phyloP scores from a whole-genome alignment of 148 eudicot species.

The Pouteria glomerata region DNA sequence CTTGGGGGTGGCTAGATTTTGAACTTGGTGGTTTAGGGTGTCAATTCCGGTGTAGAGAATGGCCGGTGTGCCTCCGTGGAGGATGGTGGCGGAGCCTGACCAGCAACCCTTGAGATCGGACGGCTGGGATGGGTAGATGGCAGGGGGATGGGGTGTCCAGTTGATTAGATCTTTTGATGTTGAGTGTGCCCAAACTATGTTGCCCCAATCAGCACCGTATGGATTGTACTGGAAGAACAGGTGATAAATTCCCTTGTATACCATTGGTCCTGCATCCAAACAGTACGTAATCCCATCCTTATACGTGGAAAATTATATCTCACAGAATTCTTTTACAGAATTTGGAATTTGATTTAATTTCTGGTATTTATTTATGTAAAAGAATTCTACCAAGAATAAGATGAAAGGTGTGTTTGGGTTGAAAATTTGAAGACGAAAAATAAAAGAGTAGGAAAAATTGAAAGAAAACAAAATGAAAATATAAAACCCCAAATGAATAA shows the following conservation, averaged over 20 bases:
- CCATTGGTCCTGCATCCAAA: constrained; percentile 49
- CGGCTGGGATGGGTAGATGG: constrained; percentile 31
- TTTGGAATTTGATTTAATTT: no score
- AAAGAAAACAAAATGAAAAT: no score
- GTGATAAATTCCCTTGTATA: constrained; percentile 65
- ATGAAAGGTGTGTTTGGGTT: neutral
- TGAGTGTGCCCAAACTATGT: constrained; percentile 71
- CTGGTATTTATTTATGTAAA: neutral
- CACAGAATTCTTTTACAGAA: no score
- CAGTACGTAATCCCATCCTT: neutral
- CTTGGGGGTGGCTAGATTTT: constrained; percentile 56
- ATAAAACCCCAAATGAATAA: no score
- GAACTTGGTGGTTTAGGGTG: constrained; percentile 42
- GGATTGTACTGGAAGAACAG: constrained; percentile 84
- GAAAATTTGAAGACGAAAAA: no score
- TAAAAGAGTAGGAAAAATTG: no score
- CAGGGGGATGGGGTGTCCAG: constrained; percentile 50
- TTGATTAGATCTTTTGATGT: constrained; percentile 53
- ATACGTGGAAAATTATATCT: neutral
- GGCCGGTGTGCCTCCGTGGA: constrained; percentile 39
- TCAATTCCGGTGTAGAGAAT: constrained; percentile 58
- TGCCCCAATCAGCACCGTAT: constrained; percentile 38
- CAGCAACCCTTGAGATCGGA: constrained; percentile 51
- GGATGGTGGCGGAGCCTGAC: constrained; percentile 65
- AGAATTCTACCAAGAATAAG: neutral